Evolutionary conservation across 2,329 filamentous ascomycete genomes (phyloP).

Genomic region (Sclerotinia minor): DNA sequence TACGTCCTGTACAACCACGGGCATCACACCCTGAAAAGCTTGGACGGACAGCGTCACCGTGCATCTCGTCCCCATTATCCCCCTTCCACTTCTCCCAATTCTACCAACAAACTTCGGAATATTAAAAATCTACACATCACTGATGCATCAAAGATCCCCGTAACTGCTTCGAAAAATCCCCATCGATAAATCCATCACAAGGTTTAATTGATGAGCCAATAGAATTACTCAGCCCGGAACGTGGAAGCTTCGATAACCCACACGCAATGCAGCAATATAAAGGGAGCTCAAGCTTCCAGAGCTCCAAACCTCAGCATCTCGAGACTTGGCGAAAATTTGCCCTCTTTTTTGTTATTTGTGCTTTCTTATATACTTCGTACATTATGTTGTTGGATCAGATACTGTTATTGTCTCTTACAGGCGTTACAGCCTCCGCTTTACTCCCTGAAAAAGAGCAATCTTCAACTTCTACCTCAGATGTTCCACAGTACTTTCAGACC

Average conservation of each 20-base stretch:
- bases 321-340: constrained; percentile 19
- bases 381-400: constrained; percentile 26
- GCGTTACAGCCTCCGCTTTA: constrained; percentile 12
- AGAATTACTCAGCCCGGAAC: neutral
- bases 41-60: constrained; percentile 13
- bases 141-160: constrained; percentile 9
- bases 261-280: constrained; percentile 22
- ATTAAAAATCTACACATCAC: neutral
- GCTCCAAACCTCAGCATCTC: neutral
- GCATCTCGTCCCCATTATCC: constrained; percentile 1
- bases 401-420: constrained; percentile 20
- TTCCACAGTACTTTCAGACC: constrained; percentile 65
- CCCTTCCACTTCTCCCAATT: neutral
- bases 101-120: neutral
- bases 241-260: neutral
- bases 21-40: constrained; percentile 9
- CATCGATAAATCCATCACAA: neutral
- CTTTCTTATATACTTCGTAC: constrained; percentile 26
- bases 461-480: constrained; percentile 37
- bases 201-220: neutral
- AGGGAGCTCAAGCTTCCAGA: constrained; percentile 13
- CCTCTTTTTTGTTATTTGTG: constrained; percentile 18
- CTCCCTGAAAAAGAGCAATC: constrained; percentile 10
- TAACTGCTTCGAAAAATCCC: neutral
- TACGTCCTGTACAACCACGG: neutral